phyloP scores from a whole-genome alignment of 2,329 filamentous ascomycete species.

The Ceratocystis alfenasii region DNA sequence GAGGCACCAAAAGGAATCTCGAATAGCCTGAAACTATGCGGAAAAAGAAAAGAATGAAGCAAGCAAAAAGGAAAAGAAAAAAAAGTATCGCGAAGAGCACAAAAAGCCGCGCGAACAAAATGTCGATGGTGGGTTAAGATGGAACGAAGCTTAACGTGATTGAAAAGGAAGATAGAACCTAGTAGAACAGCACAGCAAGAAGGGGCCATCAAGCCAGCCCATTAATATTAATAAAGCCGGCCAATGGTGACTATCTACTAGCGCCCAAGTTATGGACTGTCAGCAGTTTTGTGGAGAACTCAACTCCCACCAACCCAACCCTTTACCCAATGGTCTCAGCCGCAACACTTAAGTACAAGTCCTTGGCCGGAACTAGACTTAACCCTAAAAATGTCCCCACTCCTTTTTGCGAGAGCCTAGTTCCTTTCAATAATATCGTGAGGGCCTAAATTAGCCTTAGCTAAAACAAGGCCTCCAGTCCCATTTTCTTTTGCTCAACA shows the following conservation, averaged over 20 bases:
- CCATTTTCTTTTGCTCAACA: background rate
- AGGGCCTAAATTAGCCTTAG: background rate
- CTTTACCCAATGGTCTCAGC: background rate
- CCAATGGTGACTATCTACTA: background rate
- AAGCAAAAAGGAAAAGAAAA: background rate
- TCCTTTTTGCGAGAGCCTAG: background rate
- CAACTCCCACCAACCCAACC: background rate
- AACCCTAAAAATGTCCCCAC: background rate
- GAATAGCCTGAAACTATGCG: background rate
- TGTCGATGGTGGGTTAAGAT: background rate
- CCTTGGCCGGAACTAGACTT: too few relatives aligned
- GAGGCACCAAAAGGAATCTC: background rate
- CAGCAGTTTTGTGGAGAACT: constrained; percentile 2
- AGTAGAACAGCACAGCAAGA: background rate
- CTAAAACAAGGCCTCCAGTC: background rate
- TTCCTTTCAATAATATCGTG: background rate
- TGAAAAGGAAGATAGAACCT: background rate
- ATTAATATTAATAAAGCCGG: background rate
- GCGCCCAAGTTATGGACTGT: background rate
- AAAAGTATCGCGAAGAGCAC: background rate
- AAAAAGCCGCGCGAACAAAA: background rate
- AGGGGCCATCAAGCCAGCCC: background rate
- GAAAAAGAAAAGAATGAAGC: background rate
- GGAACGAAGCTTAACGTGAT: background rate
- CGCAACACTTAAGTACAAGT: background rate